Conservation (phyloP, 345 rosid species). For the Gossypium turneri region DNA sequence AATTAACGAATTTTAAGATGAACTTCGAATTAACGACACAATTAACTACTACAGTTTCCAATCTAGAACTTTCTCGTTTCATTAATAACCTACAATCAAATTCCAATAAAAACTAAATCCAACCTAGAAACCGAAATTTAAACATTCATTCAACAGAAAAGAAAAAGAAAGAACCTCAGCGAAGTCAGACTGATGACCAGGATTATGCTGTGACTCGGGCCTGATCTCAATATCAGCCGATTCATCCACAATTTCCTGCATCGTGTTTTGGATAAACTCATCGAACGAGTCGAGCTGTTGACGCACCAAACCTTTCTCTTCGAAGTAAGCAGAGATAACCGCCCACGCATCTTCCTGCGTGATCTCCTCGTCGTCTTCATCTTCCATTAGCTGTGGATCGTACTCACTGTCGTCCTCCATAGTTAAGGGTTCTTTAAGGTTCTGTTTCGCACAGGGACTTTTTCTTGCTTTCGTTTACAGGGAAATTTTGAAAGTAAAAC, state of each 20-base stretch:
- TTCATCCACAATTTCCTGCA: conserved; percentile 95
- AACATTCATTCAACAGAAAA: neutral
- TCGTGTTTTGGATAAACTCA: conserved; percentile 93
- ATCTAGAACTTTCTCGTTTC: neutral
- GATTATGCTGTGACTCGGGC: conserved; percentile 97
- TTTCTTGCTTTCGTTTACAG: neutral
- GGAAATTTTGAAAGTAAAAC: neutral
- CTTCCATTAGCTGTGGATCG: conserved; percentile 46
- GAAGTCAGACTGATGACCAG: conserved; percentile 85
- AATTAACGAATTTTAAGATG: neutral
- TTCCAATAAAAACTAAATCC: neutral
- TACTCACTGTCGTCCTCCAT: conserved; percentile 75
- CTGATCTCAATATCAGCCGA: conserved; percentile 93
- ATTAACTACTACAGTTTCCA: neutral
- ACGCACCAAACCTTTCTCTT: conserved; percentile 90
- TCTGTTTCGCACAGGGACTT: neutral
- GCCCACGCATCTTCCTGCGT: conserved; percentile 96
- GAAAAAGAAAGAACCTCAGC: conserved; percentile 57
- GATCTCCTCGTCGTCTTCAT: conserved; percentile 74
- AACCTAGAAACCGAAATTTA: neutral
- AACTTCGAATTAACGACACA: neutral
- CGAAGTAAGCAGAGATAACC: conserved; percentile 90
- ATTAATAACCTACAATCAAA: neutral
- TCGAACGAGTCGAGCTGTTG: conserved; percentile 96
- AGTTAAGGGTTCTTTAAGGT: neutral